Percentiles rank a stretch among this genome's conserved stretches.
These are phyloP conservation scores for Asparagopsis taxiformis DNA, from an alignment of 31 red algal species.

Conservation along the genomic window DNA sequence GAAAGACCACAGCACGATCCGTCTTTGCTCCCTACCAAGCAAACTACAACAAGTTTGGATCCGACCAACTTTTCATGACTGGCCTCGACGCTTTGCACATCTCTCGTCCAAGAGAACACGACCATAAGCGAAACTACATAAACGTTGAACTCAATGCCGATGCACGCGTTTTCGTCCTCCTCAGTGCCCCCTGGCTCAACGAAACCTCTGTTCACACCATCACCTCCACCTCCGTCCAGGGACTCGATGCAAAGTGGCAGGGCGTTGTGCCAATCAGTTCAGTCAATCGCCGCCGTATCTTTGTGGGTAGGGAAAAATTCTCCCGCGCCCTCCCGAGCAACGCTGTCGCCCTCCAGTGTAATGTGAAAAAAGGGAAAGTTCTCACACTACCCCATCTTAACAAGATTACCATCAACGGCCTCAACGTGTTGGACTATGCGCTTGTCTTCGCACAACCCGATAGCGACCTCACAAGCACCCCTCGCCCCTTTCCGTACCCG, in stretches of 20 bases:
- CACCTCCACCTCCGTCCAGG: not conserved
- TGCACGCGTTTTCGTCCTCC: slow-evolving; percentile 21
- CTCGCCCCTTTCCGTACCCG: too few relatives aligned
- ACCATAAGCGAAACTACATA: slow-evolving; percentile 6
- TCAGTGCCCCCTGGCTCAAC: slow-evolving; percentile 1
- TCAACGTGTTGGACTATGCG: not conserved
- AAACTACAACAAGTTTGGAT: slow-evolving; percentile 8
- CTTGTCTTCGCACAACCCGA: not conserved
- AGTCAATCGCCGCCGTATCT: too few relatives aligned
- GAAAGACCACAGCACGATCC: not conserved
- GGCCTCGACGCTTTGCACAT: slow-evolving; percentile 6
- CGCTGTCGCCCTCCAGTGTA: not conserved
- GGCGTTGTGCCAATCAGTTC: too few relatives aligned
- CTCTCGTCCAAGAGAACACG: not conserved
- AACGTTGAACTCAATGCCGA: slow-evolving; percentile 18
- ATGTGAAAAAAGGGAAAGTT: not conserved
- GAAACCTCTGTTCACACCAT: not conserved
- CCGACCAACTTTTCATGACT: slow-evolving; percentile 10
- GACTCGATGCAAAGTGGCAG: too few relatives aligned
- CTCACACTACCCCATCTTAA: not conserved
- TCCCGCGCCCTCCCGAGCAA: slow-evolving; percentile 9
- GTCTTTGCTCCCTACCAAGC: slow-evolving; percentile 16
- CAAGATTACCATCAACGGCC: not conserved
- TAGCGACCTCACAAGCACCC: not conserved
- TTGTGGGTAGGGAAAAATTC: too few relatives aligned